These are phyloP conservation scores for Xylariaceae sp. DNA, from an alignment of 2,329 filamentous ascomycete species.

Conservation along the genomic window DNA sequence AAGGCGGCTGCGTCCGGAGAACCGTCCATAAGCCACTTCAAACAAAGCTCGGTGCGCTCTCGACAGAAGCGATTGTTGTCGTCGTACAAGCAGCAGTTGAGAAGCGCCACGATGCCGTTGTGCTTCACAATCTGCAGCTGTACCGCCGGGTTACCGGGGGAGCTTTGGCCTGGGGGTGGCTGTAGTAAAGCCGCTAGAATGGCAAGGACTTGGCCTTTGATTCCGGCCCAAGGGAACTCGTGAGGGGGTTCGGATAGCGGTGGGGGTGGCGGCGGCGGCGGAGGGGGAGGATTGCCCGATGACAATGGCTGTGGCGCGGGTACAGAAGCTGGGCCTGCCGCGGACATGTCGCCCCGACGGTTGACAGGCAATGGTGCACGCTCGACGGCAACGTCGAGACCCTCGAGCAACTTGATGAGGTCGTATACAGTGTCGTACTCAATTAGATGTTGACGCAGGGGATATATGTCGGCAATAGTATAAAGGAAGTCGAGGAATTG, in stretches of 20 bases:
- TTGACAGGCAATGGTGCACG: conserved; percentile 64
- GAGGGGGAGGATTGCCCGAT: conserved; percentile 35
- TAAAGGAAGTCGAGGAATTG: conserved; percentile 93
- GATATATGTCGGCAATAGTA: conserved; percentile 77
- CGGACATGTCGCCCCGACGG: conserved; percentile 22
- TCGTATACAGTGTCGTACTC: conserved; percentile 92
- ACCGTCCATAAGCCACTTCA: conserved; percentile 77
- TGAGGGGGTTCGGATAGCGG: conserved; percentile 58
- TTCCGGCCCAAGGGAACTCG: conserved; percentile 62
- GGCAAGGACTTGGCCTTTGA: conserved; percentile 88
- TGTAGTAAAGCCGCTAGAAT: conserved; percentile 86
- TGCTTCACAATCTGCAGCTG: conserved; percentile 83
- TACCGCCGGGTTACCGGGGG: conserved; percentile 64
- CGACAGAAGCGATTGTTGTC: conserved; percentile 92
- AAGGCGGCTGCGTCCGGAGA: conserved; percentile 68
- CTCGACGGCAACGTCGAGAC: conserved; percentile 80
- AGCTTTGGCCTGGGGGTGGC: conserved; percentile 60
- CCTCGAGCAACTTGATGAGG: conserved; percentile 77
- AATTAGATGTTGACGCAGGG: conserved; percentile 77
- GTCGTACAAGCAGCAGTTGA: conserved; percentile 87
- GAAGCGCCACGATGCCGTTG: conserved; percentile 78
- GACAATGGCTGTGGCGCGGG: conserved; percentile 28
- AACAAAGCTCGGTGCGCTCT: conserved; percentile 80
- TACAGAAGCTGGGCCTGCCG: conserved; percentile 25
- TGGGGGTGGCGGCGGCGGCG: conserved; percentile 40